phyloP scores from a whole-genome alignment of 1,284 basidiomycete genomes.

The Ganoderma boninense region DNA sequence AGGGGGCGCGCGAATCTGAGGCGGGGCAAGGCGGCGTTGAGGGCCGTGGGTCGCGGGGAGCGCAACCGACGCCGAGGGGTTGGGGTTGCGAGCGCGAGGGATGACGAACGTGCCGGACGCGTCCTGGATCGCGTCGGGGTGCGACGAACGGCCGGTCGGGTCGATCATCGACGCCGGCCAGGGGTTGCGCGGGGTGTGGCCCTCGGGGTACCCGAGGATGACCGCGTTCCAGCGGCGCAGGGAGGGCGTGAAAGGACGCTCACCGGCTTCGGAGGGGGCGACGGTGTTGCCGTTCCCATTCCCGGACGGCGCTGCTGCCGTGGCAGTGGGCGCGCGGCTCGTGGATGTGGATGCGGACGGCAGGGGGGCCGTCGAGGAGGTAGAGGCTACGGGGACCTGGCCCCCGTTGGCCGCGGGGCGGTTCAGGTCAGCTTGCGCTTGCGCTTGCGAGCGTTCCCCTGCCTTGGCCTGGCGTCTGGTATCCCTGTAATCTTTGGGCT shows the following conservation, averaged over 20 bases:
- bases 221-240: background rate
- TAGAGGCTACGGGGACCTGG: background rate
- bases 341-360: background rate
- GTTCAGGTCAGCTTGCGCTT: background rate
- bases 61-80: background rate
- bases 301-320: background rate
- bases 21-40: background rate
- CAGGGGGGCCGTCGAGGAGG: background rate
- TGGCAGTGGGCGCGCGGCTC: background rate
- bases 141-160: background rate
- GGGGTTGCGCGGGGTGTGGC: background rate
- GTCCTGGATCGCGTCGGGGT: background rate
- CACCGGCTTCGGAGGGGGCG: background rate
- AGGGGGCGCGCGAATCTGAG: background rate
- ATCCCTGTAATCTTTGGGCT: slow-evolving; percentile 10
- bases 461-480: background rate
- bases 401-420: background rate
- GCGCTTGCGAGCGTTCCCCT: background rate
- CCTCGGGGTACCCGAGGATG: slow-evolving; percentile 9
- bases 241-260: background rate
- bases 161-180: slow-evolving; percentile 1
- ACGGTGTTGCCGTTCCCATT: background rate
- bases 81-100: background rate
- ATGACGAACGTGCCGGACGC: background rate
- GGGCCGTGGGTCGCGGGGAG: too few species aligned